Conservation (phyloP, 176 grass and related monocot genomes). For the Bonia amplexicaulis region DNA sequence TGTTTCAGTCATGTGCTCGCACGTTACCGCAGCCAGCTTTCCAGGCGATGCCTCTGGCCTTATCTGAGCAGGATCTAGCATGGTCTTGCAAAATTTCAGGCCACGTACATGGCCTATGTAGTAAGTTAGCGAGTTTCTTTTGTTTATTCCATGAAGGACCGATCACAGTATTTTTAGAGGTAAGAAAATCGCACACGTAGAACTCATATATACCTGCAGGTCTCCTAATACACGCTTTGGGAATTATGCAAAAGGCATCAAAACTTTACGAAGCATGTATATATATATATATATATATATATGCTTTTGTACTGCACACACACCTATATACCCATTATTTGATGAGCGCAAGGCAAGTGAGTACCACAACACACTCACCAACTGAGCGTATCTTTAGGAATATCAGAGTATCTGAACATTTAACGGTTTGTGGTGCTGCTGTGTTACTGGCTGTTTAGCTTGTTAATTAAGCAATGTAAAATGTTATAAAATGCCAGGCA, state of each 20-base stretch:
- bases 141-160: neutral
- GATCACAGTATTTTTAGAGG: neutral
- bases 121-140: neutral
- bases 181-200: no score
- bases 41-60: conserved; percentile 24
- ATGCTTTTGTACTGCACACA: no score
- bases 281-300: no score
- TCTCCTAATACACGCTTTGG: no score
- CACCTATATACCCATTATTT: no score
- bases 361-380: no score
- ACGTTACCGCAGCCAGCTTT: conserved; percentile 29
- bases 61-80: conserved; percentile 34
- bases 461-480: neutral
- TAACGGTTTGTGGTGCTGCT: neutral
- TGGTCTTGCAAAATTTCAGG: neutral
- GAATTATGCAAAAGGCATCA: no score
- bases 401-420: neutral
- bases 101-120: neutral
- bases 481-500: no score
- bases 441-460: conserved; percentile 12
- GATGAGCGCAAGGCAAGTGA: no score
- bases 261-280: no score
- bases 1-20: conserved; percentile 34
- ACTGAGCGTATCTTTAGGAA: no score
- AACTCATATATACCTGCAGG: no score